Base-by-base conservation (phyloP, 2,329 filamentous ascomycete genomes). In the Pochonia chlamydosporia region DNA sequence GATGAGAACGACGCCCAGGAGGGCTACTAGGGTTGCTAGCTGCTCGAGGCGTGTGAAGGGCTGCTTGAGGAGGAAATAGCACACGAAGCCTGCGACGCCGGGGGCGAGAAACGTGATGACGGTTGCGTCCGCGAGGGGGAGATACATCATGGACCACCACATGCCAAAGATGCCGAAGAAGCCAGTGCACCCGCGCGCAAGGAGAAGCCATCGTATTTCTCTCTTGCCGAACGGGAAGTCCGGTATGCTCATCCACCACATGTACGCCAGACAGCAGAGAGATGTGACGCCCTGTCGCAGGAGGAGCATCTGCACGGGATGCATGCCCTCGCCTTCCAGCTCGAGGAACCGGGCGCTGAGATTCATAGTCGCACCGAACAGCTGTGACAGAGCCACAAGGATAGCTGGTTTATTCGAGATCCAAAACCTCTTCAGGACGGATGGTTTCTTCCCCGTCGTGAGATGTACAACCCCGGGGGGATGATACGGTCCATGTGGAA, bases 61-160 rank as follows among this genome's bases (percentile, higher is more conserved):
- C 56, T 96, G 89, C 44, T 82, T 79, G 16, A 84, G 67, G 31
- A 91, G 67, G 47, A 90, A 71, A 30, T 86, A 89, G 62, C 89
- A 95, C 16, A 86, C 77, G 69, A 91, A 89, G 48, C 87, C 89
- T 18, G 88, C 80, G 5, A 95, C 74, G 13, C 84, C 85, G 0
- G 91, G 91, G 0, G 86, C 81, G 5, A 96, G 75, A 61, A 96
- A 96, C 8, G 89, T 93, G 45, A 96, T 85, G 28, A 96, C 90
- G 0, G 88, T 93, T 2, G 90, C 89, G 62, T 96, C 90, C 14
- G 89, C 86, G 2, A 96, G 75, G 0, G 89, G 87, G 3, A 96
- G 78, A 57, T 95, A 95, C 60, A 87, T 78, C 48, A 76, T 76
- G 10, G 70, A 75, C 53, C 69, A 75, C 74, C 72, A 95, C 68